phyloP scores from a whole-genome alignment of 2,329 filamentous ascomycete species.

The Tolypocladium tundrense region DNA sequence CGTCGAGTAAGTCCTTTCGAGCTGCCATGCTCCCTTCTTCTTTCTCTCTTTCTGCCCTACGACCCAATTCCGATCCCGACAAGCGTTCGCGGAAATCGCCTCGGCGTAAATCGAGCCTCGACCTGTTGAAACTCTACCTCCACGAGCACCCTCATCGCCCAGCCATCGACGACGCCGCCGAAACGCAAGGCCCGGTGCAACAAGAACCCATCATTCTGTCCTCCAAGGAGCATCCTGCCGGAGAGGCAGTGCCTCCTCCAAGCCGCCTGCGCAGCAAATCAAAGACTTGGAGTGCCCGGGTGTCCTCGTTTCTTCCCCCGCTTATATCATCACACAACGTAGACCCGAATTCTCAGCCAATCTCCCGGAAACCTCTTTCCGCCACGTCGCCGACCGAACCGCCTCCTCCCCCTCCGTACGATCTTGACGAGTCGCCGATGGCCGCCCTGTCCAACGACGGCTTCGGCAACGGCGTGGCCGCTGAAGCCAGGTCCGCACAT shows the following conservation, averaged over 20 bases:
- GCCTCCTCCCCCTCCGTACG: slow-evolving; percentile 12
- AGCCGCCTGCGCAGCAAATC: slow-evolving; percentile 18
- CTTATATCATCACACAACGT: slow-evolving; percentile 23
- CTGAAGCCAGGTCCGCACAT: neutral
- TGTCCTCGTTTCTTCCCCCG: slow-evolving; percentile 25
- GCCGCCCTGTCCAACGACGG: neutral
- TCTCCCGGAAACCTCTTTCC: slow-evolving; percentile 15
- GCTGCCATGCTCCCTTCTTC: slow-evolving; percentile 25
- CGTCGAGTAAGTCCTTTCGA: slow-evolving; percentile 35
- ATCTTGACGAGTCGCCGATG: neutral
- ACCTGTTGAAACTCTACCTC: neutral
- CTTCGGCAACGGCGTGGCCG: neutral
- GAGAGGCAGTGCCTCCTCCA: slow-evolving; percentile 11
- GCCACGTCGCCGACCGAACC: slow-evolving; percentile 4
- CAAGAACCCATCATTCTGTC: neutral
- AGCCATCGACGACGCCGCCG: neutral
- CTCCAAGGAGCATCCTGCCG: neutral
- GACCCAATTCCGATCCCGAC: slow-evolving; percentile 18
- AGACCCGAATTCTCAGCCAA: slow-evolving; percentile 14
- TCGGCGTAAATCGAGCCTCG: slow-evolving; percentile 1
- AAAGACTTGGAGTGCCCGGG: slow-evolving; percentile 23
- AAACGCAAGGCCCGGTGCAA: neutral
- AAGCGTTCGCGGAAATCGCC: slow-evolving; percentile 3
- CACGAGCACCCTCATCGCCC: neutral
- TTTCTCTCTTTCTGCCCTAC: slow-evolving; percentile 23